A percentile compares a stretch with the other conserved stretches of the same genome.
Conservation (phyloP, 148 eudicot species). For the Beta vulgaris region DNA sequence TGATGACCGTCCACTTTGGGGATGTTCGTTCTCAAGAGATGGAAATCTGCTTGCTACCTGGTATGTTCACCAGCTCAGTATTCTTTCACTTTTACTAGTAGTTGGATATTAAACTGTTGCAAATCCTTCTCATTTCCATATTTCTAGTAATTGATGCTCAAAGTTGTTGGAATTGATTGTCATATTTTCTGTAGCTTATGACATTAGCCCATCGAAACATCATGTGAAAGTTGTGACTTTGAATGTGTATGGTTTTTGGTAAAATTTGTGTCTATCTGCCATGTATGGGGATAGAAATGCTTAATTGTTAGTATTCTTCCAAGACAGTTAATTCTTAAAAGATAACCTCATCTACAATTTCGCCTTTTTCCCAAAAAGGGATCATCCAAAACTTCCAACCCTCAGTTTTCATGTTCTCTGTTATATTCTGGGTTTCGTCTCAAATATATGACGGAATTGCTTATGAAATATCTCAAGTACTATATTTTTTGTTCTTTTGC, state of each 20-base stretch:
- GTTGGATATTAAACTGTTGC: background rate
- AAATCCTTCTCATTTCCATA: no score
- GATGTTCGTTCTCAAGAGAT: conserved; percentile 77
- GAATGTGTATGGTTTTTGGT: background rate
- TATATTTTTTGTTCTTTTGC: no score
- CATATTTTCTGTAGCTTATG: background rate
- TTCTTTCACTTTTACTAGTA: background rate
- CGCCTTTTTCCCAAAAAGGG: no score
- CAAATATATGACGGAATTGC: background rate
- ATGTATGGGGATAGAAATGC: no score
- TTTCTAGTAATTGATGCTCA: no score
- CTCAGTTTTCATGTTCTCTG: background rate
- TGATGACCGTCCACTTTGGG: conserved; percentile 85
- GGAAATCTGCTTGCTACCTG: conserved; percentile 85
- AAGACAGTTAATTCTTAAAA: no score
- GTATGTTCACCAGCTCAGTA: conserved; percentile 35
- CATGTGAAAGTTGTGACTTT: background rate
- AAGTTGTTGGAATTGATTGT: background rate
- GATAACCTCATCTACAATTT: no score
- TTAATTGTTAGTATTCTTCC: no score
- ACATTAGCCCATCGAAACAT: background rate
- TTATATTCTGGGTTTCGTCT: background rate
- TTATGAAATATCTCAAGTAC: background rate
- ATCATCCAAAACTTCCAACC: background rate
- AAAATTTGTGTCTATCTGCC: background rate